These are phyloP conservation scores for Ganoderma sinense DNA, from an alignment of 1,284 basidiomycete genomes.

Conservation along the genomic window DNA sequence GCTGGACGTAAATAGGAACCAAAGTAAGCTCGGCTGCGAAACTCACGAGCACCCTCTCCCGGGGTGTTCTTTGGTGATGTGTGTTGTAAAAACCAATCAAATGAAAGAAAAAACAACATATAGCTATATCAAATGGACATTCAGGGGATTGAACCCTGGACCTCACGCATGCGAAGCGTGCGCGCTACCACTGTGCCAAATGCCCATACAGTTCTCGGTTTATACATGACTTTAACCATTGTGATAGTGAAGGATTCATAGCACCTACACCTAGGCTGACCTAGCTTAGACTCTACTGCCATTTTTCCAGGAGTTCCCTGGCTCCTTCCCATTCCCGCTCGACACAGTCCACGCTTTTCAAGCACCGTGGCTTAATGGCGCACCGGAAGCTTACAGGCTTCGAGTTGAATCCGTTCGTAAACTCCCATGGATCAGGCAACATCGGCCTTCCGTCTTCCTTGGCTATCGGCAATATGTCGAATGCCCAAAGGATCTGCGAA, in stretches of 20 bases:
- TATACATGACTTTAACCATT: no score
- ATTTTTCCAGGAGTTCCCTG: conserved; percentile 28
- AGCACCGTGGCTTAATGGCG: conserved; percentile 42
- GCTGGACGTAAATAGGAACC: no score
- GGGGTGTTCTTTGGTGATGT: no score
- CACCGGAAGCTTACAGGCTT: conserved; percentile 51
- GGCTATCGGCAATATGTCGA: conserved; percentile 45
- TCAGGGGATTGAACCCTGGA: conserved; percentile 34
- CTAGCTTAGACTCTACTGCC: conserved; percentile 2
- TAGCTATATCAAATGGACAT: conserved; percentile 29
- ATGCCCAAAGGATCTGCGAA: conserved; percentile 51
- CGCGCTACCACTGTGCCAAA: conserved; percentile 34
- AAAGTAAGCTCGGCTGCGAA: no score
- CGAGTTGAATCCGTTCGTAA: conserved; percentile 56
- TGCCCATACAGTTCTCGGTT: conserved; percentile 14
- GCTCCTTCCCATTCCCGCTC: conserved; percentile 39
- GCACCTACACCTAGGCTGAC: no score
- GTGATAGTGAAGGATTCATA: no score
- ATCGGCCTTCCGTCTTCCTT: conserved; percentile 27
- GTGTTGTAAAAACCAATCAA: no score
- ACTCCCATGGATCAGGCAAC: conserved; percentile 44
- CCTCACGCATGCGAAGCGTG: conserved; percentile 33
- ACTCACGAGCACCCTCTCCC: no score
- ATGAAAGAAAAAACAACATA: no score
- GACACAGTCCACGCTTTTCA: conserved; percentile 34